Evolutionary conservation across 2,329 filamentous ascomycete genomes (phyloP).

Genomic region (Ophiosphaerella herpotricha): DNA sequence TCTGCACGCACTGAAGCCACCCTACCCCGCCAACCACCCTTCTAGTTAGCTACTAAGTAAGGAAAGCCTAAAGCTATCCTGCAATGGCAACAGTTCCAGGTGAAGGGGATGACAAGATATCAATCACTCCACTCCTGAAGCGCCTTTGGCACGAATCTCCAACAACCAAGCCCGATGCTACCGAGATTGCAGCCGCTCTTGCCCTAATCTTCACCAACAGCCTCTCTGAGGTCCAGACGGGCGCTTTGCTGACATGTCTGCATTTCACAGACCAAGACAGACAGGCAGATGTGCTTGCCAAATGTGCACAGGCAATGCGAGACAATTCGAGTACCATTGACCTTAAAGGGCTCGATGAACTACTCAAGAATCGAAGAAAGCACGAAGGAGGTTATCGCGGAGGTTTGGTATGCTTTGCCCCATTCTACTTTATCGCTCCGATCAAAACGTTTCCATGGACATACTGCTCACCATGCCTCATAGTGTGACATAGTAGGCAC

Average conservation of each 20-base stretch:
- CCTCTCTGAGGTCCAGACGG: constrained; percentile 85
- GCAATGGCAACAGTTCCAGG: constrained; percentile 31
- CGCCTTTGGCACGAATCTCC: constrained; percentile 67
- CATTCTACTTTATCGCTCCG: background rate
- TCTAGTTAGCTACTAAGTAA: background rate
- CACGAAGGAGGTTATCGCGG: constrained; percentile 77
- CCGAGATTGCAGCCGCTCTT: constrained; percentile 88
- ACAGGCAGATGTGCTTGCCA: constrained; percentile 81
- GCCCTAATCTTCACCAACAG: constrained; percentile 89
- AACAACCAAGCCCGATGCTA: constrained; percentile 60
- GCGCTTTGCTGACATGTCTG: constrained; percentile 83
- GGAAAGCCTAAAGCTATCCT: constrained; percentile 8
- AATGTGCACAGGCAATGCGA: constrained; percentile 83
- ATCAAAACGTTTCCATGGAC: background rate
- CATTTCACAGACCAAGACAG: constrained; percentile 90
- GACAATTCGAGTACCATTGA: constrained; percentile 76
- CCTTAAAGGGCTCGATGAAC: constrained; percentile 61
- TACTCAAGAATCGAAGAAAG: constrained; percentile 64
- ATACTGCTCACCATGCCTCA: constrained; percentile 5
- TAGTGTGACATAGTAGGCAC: constrained; percentile 95
- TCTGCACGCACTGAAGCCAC: too few relatives aligned
- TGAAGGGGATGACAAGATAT: constrained; percentile 44
- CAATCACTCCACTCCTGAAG: constrained; percentile 73
- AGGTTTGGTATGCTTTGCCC: constrained; percentile 69
- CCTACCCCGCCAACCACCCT: too few relatives aligned